A percentile compares a stretch with the other conserved stretches of the same genome.
Evolutionary conservation across 2,329 filamentous ascomycete genomes (phyloP).

Genomic region (Didymellaceae sp.): DNA sequence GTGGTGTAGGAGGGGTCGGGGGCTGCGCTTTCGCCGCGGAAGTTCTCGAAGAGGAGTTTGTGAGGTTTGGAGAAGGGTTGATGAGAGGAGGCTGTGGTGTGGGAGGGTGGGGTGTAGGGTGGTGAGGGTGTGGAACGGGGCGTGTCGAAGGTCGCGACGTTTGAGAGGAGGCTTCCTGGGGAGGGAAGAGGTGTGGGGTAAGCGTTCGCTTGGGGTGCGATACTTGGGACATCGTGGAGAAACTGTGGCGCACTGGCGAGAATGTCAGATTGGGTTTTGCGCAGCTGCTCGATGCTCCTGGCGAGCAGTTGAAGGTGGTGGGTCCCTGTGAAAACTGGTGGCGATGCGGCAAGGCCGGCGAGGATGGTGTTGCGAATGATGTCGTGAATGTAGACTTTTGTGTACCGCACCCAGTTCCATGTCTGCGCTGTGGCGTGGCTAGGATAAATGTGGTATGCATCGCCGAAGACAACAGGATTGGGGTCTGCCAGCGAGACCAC

Average conservation of each 20-base stretch:
- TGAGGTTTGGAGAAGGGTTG: slow-evolving; percentile 2
- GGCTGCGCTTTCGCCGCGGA: slow-evolving; percentile 15
- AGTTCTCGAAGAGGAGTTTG: slow-evolving; percentile 24
- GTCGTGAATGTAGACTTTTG: slow-evolving; percentile 43
- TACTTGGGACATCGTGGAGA: slow-evolving; percentile 39
- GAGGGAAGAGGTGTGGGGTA: neutral
- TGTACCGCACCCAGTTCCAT: slow-evolving; percentile 46
- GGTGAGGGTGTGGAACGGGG: neutral
- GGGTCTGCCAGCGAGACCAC: neutral
- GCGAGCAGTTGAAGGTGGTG: slow-evolving; percentile 32
- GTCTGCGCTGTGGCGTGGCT: slow-evolving; percentile 36
- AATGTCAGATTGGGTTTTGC: slow-evolving; percentile 40
- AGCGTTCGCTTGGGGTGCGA: slow-evolving; percentile 5
- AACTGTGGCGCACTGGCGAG: slow-evolving; percentile 46
- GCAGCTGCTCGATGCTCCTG: slow-evolving; percentile 31
- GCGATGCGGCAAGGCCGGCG: slow-evolving; percentile 31
- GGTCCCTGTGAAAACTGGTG: slow-evolving; percentile 32
- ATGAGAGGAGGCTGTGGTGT: no score
- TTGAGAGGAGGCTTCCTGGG: neutral
- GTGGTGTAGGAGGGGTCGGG: neutral
- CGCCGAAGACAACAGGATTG: slow-evolving; percentile 29
- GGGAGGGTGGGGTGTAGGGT: neutral
- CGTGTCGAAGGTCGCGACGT: neutral
- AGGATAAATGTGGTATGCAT: slow-evolving; percentile 43
- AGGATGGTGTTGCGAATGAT: slow-evolving; percentile 44